Evolutionary conservation across 768 basidiomycete genomes (phyloP), one percentile per base, ranked within the genome.

Genomic region (Boletus barrowsii): DNA sequence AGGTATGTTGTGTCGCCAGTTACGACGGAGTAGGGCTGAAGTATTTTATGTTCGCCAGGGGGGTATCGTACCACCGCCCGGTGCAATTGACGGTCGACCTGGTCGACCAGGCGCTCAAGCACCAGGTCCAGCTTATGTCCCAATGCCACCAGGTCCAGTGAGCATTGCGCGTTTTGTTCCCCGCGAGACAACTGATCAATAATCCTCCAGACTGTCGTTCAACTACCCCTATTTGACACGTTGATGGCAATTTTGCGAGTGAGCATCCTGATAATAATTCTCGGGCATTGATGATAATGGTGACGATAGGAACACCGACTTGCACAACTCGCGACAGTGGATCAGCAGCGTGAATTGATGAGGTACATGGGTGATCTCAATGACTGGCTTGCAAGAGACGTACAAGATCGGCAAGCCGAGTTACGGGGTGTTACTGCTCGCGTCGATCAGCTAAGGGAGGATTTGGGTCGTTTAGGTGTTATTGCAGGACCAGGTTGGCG

Each of bases 261-360:
- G 61, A 58, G 79, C 61, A 18, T 57, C 13, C 13, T 40, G 54
- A 50, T 45, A 35, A 13, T 41, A 35, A 14, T 57, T 18, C 37
- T 51, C 47, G n/a, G 9, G 40, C 46, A 14, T 49, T 49, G 17
- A 49, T 36, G 26, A 59, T 47, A 55, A 60, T 49, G 47, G 49
- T 49, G 22, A 46, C 18, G 43, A 4, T 58, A 92, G 90, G 87
- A 90, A 73, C 90, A 88, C 67, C 86, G 86, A 4, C 69, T 82
- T 6, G 87, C 87, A 1, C 87, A 89, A 67, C 69, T 83, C 18
- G 88, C 87, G 0, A 86, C 87, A 26, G 79, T 90, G 14, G 85
- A 88, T 44, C 88, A 92, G 62, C 88, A 89, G 59, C 79, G 88
- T 37, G 88, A 88, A 65, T 72, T 90, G 47, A 89, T 89, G 81